Conservation (phyloP, 176 grass and related monocot species). For the Oryza officinalis region DNA sequence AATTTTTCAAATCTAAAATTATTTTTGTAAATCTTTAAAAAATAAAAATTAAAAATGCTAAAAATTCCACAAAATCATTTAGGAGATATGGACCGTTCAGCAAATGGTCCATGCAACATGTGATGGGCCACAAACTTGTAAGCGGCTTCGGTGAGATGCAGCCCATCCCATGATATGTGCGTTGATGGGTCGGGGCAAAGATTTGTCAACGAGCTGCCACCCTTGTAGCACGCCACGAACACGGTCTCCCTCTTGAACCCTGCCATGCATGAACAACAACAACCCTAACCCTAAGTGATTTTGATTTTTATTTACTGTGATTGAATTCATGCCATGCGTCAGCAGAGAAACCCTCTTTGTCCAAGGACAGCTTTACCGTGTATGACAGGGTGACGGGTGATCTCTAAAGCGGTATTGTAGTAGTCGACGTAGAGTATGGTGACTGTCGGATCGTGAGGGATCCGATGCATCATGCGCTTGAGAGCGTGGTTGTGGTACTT, state of each 20-base stretch:
- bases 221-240: conserved; percentile 11
- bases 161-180: conserved; percentile 20
- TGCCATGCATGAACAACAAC: not conserved
- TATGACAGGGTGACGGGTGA: not conserved
- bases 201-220: too few relatives aligned
- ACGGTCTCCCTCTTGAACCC: not conserved
- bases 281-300: too few relatives aligned
- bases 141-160: conserved; percentile 4
- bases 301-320: too few relatives aligned
- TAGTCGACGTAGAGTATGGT: conserved; percentile 34
- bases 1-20: too few relatives aligned
- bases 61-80: not conserved
- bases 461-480: not conserved
- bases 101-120: not conserved
- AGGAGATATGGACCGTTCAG: not conserved
- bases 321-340: too few relatives aligned
- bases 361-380: not conserved
- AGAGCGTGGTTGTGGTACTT: too few relatives aligned
- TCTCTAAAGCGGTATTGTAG: conserved; percentile 9
- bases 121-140: not conserved
- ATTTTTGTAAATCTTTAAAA: too few relatives aligned
- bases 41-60: too few relatives aligned
- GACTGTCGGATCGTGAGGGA: not conserved
- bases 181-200: not conserved
- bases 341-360: too few relatives aligned